These are phyloP conservation scores for Endothia cerciana DNA, from an alignment of 2,329 filamentous ascomycete species.

Conservation along the genomic window DNA sequence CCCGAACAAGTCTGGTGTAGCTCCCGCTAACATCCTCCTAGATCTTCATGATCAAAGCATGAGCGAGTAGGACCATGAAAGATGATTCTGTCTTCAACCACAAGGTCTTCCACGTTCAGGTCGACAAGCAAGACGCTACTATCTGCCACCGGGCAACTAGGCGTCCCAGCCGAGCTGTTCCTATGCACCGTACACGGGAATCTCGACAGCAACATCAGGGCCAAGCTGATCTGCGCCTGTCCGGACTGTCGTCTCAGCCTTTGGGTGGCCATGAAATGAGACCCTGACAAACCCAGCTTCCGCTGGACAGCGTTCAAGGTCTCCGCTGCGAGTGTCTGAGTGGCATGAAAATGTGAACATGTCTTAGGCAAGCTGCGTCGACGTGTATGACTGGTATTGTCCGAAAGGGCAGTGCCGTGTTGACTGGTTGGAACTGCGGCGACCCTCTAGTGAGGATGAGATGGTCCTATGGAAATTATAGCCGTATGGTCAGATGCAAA, in stretches of 20 bases:
- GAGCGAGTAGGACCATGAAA: slow-evolving; percentile 19
- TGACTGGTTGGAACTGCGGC: not conserved
- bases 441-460: not conserved
- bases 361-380: not conserved
- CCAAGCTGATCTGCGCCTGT: not conserved
- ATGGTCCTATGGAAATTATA: not conserved
- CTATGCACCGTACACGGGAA: not conserved
- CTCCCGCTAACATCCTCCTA: slow-evolving; percentile 38
- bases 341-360: not conserved
- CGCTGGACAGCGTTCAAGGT: not conserved
- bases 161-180: not conserved
- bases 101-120: slow-evolving; percentile 17
- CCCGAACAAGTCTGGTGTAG: not conserved
- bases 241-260: not conserved
- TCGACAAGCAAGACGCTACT: not conserved
- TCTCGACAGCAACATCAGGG: not conserved
- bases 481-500: not conserved
- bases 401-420: not conserved
- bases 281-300: not conserved
- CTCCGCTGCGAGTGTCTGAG: not conserved
- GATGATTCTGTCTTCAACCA: not conserved
- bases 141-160: not conserved
- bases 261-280: not conserved
- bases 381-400: not conserved
- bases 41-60: slow-evolving; percentile 71